Evolutionary conservation across 2,329 filamentous ascomycete species (phyloP).

Genomic region (Penicillium sp.): DNA sequence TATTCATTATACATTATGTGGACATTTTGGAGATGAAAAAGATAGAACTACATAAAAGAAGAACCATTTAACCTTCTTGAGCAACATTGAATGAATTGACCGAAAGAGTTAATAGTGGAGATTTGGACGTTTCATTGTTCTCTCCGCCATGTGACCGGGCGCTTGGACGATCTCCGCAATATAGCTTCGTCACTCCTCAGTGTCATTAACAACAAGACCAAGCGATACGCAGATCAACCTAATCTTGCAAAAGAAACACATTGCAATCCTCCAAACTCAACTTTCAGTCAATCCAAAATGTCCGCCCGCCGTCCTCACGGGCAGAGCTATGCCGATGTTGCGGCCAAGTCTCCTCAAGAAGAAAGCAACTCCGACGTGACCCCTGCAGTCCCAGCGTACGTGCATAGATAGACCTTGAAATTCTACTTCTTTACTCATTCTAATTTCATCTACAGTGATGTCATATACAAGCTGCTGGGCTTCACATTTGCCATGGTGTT

Average conservation of each 20-base stretch:
- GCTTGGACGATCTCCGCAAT: conserved; percentile 12
- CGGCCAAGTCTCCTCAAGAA: conserved; percentile 34
- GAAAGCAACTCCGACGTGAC: conserved; percentile 67
- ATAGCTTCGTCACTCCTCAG: conserved; percentile 6
- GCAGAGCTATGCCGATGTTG: conserved; percentile 31
- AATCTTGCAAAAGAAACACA: not conserved
- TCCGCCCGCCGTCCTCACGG: conserved; percentile 32
- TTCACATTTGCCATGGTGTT: conserved; percentile 93
- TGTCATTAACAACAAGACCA: not conserved
- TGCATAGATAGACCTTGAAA: conserved; percentile 11
- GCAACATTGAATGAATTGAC: not conserved
- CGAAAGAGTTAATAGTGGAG: not conserved
- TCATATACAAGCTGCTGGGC: conserved; percentile 84
- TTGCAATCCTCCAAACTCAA: not conserved
- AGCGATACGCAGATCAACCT: not conserved
- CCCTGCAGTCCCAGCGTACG: conserved; percentile 81
- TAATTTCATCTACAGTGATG: conserved; percentile 53
- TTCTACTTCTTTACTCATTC: not conserved
- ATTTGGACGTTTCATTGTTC: not conserved
- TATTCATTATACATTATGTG: not conserved
- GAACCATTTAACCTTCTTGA: not conserved
- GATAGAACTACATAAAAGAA: not conserved
- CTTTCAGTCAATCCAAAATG: conserved; percentile 23
- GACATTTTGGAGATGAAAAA: not conserved
- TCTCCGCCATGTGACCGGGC: conserved; percentile 14